phyloP scores from a whole-genome alignment of 345 rosid genomes.

The Bretschneidera sinensis region DNA sequence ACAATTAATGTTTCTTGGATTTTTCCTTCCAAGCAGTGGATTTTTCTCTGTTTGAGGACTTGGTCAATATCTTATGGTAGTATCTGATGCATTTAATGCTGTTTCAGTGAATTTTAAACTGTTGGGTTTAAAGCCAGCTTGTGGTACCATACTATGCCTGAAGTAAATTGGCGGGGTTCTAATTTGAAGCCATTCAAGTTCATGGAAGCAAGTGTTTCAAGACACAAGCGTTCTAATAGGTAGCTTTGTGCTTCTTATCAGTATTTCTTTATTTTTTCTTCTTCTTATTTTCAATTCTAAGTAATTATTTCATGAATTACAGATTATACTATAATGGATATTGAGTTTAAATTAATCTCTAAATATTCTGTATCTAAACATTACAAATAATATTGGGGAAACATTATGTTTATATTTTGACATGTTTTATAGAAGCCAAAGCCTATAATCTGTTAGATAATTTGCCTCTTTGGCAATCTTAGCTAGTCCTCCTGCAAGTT shows the following conservation, averaged over 20 bases:
- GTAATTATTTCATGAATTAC: too few relatives aligned
- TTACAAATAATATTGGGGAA: neutral
- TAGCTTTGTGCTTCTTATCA: slow-evolving; percentile 18
- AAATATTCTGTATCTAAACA: neutral
- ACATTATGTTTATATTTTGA: neutral
- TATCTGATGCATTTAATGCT: slow-evolving; percentile 52
- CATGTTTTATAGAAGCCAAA: too few relatives aligned
- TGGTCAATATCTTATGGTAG: slow-evolving; percentile 38
- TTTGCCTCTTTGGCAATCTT: neutral
- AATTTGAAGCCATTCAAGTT: slow-evolving; percentile 25
- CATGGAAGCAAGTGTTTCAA: slow-evolving; percentile 34
- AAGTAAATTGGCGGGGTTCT: slow-evolving; percentile 30
- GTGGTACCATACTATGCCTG: slow-evolving; percentile 28
- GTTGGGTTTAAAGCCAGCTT: slow-evolving; percentile 20
- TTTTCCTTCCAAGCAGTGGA: slow-evolving; percentile 31
- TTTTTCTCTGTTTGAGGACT: slow-evolving; percentile 18
- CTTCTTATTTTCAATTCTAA: neutral
- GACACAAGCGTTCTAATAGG: slow-evolving; percentile 56
- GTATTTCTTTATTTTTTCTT: neutral
- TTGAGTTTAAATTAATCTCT: neutral
- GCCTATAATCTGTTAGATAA: neutral
- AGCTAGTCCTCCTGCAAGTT: neutral
- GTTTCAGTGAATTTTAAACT: slow-evolving; percentile 31
- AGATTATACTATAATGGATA: neutral
- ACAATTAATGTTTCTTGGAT: slow-evolving; percentile 46